Evolutionary conservation across 805 yeast species (phyloP).

Genomic region (Ogataea methanolica): DNA sequence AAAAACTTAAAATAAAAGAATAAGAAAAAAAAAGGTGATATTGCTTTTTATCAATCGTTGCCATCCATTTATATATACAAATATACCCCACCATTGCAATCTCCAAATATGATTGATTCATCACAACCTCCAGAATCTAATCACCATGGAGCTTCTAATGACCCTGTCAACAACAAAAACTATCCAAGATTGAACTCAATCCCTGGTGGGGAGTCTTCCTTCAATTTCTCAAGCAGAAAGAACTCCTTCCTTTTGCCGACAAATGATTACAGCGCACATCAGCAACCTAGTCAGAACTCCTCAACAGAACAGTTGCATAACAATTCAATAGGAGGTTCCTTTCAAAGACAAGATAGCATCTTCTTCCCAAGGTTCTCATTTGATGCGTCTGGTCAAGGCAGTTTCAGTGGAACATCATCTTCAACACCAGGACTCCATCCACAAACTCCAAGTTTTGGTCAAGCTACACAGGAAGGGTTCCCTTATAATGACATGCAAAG

Average conservation of each 20-base stretch:
- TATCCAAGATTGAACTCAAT: conserved; percentile 19
- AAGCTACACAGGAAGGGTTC: conserved; percentile 16
- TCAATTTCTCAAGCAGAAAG: conserved; percentile 22
- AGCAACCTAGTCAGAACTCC: conserved; percentile 4
- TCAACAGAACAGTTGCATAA: conserved; percentile 8
- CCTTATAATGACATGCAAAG: conserved; percentile 23
- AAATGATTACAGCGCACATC: conserved; percentile 9
- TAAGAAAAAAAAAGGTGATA: no score
- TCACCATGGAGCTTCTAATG: conserved; percentile 12
- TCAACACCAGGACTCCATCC: conserved; percentile 6
- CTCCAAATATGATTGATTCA: conserved; percentile 20
- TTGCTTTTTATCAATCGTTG: background rate
- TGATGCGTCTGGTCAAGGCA: conserved; percentile 18
- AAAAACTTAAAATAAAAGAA: no score
- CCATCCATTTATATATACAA: background rate
- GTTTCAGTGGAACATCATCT: conserved; percentile 9
- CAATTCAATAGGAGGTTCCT: conserved; percentile 15
- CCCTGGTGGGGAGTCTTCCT: conserved; percentile 23
- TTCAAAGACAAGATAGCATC: conserved; percentile 26
- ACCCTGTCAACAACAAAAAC: conserved; percentile 11
- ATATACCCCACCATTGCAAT: background rate
- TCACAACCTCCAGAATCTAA: conserved; percentile 21
- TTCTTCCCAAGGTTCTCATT: conserved; percentile 28
- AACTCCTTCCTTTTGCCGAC: conserved; percentile 22
- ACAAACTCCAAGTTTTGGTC: conserved; percentile 9